phyloP scores from a whole-genome alignment of 2,329 filamentous ascomycete genomes.

The Phialocephala sp. region DNA sequence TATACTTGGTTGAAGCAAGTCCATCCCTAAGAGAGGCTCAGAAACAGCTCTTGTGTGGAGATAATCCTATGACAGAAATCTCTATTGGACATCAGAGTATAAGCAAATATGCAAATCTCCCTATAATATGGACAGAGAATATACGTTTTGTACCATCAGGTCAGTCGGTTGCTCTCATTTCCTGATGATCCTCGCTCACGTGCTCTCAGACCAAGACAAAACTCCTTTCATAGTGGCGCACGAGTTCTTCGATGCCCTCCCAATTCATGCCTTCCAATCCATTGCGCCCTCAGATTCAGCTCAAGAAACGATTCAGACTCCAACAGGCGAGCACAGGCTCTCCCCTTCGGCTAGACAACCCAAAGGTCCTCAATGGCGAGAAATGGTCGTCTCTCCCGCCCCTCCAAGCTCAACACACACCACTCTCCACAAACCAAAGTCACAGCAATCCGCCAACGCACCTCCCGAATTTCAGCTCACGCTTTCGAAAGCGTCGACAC shows the following conservation, averaged over 20 bases:
- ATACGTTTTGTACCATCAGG: slow-evolving; percentile 37
- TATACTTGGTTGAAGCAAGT: slow-evolving; percentile 96
- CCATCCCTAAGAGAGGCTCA: slow-evolving; percentile 77
- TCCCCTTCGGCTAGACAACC: slow-evolving; percentile 38
- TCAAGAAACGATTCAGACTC: slow-evolving; percentile 46
- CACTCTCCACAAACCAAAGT: slow-evolving; percentile 59
- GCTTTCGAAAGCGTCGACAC: slow-evolving; percentile 74
- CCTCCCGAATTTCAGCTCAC: slow-evolving; percentile 87
- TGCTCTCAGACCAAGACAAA: slow-evolving; percentile 63
- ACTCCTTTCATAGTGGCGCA: slow-evolving; percentile 95
- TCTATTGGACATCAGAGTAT: slow-evolving; percentile 75
- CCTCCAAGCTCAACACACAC: slow-evolving; percentile 59
- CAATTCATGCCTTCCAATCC: slow-evolving; percentile 93
- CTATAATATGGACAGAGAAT: slow-evolving; percentile 88
- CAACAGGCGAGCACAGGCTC: slow-evolving; percentile 49
- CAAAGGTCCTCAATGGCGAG: slow-evolving; percentile 73
- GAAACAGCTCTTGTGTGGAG: slow-evolving; percentile 80
- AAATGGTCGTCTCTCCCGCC: slow-evolving; percentile 77
- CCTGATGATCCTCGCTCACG: neutral
- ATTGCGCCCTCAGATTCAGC: slow-evolving; percentile 54
- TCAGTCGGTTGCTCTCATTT: slow-evolving; percentile 19
- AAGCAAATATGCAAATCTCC: slow-evolving; percentile 74
- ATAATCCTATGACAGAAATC: slow-evolving; percentile 70
- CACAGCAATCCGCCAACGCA: slow-evolving; percentile 53
- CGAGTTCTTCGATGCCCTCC: slow-evolving; percentile 97